Evolutionary conservation across 2,329 filamentous ascomycete species (phyloP), one percentile per base, ranked within the genome.

Genomic region (Lecanicillium sp.): DNA sequence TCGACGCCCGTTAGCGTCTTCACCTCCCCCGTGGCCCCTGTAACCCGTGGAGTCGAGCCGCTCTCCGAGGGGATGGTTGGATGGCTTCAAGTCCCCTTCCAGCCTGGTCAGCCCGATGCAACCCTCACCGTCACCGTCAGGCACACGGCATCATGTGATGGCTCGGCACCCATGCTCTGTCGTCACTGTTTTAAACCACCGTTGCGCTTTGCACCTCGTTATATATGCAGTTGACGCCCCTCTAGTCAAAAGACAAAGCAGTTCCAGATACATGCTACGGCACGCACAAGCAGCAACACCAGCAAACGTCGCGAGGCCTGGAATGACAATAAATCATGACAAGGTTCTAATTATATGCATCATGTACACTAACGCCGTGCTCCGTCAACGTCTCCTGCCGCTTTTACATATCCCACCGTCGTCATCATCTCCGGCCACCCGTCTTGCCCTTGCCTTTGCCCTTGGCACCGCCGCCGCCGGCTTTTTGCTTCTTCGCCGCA

Each of bases 401-500:
- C 19, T n/a, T 33, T 21, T 21, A 9, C 26, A n/a, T n/a, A n/a
- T n/a, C n/a, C n/a, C n/a, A n/a, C n/a, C n/a, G n/a, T n/a, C n/a
- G n/a, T n/a, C n/a, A n/a, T 48, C 24, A 48, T 20, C 11, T 42
- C 5, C 45, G 45, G 10, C 38, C 38, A 12, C 45, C 38, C 2
- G 29, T 19, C 45, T 48, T 48, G 19, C 45, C 45, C 37, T 53
- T 54, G n/a, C n/a, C n/a, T 41, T 55, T 55, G 43, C 44, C 55
- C 52, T 51, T 52, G 46, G 41, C 54, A 33, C 52, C 54, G 54
- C 30, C 50, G n/a, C n/a, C n/a, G n/a, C n/a, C n/a, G n/a, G n/a
- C 50, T 51, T 51, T 54, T 40, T 27, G 45, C 52, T 52, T 44
- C 45, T 49, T 54, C 35, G 30, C 56, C 52, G 62, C 54, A 12